phyloP scores from a whole-genome alignment of 2,329 filamentous ascomycete genomes.

The Metarhizium brunneum region DNA sequence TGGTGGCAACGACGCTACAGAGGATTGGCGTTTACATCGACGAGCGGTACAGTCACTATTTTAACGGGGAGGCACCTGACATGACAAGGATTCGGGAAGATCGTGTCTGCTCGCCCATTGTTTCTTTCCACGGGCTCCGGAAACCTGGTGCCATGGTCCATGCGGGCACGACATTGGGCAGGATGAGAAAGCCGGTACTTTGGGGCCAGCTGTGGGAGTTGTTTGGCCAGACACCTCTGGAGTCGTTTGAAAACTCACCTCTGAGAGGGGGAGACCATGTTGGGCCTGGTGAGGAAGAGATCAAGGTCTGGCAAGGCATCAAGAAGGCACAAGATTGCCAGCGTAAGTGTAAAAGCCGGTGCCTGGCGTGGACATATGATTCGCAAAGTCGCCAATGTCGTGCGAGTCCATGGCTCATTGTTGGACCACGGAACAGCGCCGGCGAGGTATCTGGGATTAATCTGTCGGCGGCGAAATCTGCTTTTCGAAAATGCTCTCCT shows the following conservation, averaged over 20 bases:
- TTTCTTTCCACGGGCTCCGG: constrained; percentile 44
- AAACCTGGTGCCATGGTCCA: constrained; percentile 34
- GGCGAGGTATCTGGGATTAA: constrained; percentile 21
- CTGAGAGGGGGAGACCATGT: constrained; percentile 37
- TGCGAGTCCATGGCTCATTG: constrained; percentile 39
- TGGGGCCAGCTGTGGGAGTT: constrained; percentile 43
- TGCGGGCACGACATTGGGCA: constrained; percentile 31
- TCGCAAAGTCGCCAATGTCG: constrained; percentile 29
- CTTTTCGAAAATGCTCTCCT: constrained; percentile 9
- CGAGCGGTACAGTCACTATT: constrained; percentile 43
- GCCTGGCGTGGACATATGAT: constrained; percentile 44
- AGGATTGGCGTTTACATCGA: constrained; percentile 45
- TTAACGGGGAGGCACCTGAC: constrained; percentile 44
- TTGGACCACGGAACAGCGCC: constrained; percentile 23
- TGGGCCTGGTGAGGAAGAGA: constrained; percentile 36
- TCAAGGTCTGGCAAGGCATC: constrained; percentile 27
- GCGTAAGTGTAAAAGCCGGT: constrained; percentile 31
- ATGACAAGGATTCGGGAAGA: constrained; percentile 40
- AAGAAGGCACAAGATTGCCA: constrained; percentile 32
- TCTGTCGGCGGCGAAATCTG: constrained; percentile 17
- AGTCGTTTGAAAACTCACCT: constrained; percentile 23
- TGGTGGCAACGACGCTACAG: constrained; percentile 44
- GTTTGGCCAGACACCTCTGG: constrained; percentile 32
- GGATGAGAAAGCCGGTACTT: constrained; percentile 29
- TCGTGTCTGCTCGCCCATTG: constrained; percentile 42